Percentiles rank a stretch among this genome's conserved stretches.
phyloP scores from a whole-genome alignment of 805 yeast species.

The Monosporozyma yasuniensis region DNA sequence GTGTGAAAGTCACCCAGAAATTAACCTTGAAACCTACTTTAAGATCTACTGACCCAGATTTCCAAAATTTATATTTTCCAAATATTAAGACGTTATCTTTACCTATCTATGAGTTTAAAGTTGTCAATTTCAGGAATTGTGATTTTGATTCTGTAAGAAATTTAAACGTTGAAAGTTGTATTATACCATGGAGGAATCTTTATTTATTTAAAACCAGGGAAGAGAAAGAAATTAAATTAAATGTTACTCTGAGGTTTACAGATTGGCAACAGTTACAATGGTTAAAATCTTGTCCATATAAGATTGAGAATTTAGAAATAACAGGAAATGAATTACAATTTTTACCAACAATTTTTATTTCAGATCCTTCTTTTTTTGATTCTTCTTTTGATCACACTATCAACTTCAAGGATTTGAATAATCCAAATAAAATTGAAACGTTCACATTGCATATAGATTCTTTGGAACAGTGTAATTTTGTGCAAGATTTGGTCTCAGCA shows the following conservation, averaged over 20 bases:
- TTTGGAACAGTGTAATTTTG: constrained; percentile 16
- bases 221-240: constrained; percentile 1
- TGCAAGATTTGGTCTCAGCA: constrained; percentile 14
- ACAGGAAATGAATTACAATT: not conserved
- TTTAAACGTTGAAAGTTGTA: constrained; percentile 10
- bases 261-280: constrained; percentile 14
- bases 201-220: constrained; percentile 1
- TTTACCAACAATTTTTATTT: not conserved
- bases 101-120: constrained; percentile 6
- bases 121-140: constrained; percentile 13
- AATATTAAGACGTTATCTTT: constrained; percentile 9
- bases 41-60: constrained; percentile 13
- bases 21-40: constrained; percentile 13
- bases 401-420: not conserved
- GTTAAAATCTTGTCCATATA: constrained; percentile 14
- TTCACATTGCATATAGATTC: constrained; percentile 8
- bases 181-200: constrained; percentile 19
- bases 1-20: constrained; percentile 8
- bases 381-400: not conserved
- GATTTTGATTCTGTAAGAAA: constrained; percentile 10
- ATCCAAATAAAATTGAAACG: not conserved
- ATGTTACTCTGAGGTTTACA: constrained; percentile 9
- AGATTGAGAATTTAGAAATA: constrained; percentile 5
- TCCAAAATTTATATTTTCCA: constrained; percentile 14
- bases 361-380: not conserved